phyloP scores from a whole-genome alignment of 2,329 filamentous ascomycete genomes.

The Aspergillus ustus region DNA sequence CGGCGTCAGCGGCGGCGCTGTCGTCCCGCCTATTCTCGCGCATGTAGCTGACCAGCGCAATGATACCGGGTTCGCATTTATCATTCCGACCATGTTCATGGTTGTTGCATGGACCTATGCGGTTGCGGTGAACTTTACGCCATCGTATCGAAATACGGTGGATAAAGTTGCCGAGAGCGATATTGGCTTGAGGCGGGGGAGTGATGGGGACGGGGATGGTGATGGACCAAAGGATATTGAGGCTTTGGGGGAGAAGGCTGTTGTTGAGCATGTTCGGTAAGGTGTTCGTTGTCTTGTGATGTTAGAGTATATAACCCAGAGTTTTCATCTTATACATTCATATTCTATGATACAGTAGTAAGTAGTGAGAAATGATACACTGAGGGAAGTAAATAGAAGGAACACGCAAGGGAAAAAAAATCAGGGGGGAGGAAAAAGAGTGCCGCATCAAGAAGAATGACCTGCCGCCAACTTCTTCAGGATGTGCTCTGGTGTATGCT shows the following conservation, averaged over 20 bases:
- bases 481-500: constrained; percentile 20
- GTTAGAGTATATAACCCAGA: background rate
- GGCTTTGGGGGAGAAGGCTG: constrained; percentile 15
- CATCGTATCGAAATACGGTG: constrained; percentile 65
- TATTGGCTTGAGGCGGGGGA: constrained; percentile 45
- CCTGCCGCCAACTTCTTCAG: background rate
- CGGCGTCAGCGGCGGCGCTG: constrained; percentile 73
- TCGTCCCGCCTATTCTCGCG: constrained; percentile 73
- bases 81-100: constrained; percentile 68
- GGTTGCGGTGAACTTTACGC: constrained; percentile 68
- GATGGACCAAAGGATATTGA: constrained; percentile 24
- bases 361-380: constrained; percentile 29
- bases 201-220: constrained; percentile 34
- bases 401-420: constrained; percentile 7
- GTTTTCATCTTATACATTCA: constrained; percentile 26
- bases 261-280: constrained; percentile 7
- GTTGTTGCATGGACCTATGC: constrained; percentile 62
- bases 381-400: constrained; percentile 4
- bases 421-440: constrained; percentile 12
- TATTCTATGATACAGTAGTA: constrained; percentile 32
- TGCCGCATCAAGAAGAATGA: constrained; percentile 5
- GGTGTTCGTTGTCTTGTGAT: background rate
- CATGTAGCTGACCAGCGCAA: constrained; percentile 68
- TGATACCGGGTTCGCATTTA: constrained; percentile 66
- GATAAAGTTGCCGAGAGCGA: constrained; percentile 58